phyloP scores from a whole-genome alignment of 768 basidiomycete genomes.

The Tulasnella sp. region DNA sequence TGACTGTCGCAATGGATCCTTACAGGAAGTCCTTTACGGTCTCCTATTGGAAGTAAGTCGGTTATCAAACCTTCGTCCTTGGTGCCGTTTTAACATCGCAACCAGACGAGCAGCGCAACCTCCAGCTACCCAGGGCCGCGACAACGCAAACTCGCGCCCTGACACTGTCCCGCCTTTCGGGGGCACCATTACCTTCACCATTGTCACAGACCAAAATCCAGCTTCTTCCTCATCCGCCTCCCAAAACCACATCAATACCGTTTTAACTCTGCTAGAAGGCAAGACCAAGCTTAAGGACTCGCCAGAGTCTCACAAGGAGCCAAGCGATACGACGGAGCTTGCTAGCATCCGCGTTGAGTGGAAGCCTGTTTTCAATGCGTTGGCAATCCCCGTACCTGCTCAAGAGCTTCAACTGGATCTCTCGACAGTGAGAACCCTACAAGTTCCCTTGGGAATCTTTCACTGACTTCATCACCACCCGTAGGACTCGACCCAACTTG shows the following conservation, averaged over 20 bases:
- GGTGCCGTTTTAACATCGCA: background rate
- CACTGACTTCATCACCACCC: background rate
- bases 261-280: conserved; percentile 18
- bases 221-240: background rate
- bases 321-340: conserved; percentile 56
- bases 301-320: conserved; percentile 29
- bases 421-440: background rate
- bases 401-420: conserved; percentile 37
- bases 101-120: conserved; percentile 32
- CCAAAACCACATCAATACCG: conserved; percentile 14
- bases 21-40: conserved; percentile 56
- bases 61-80: background rate
- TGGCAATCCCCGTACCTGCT: conserved; percentile 46
- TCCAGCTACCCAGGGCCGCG: conserved; percentile 12
- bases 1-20: conserved; percentile 57
- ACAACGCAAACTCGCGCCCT: conserved; percentile 16
- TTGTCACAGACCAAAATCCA: conserved; percentile 26
- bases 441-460: background rate
- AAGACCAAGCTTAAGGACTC: conserved; percentile 9
- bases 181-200: conserved; percentile 62
- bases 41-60: conserved; percentile 79
- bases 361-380: conserved; percentile 59
- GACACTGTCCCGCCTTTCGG: conserved; percentile 32
- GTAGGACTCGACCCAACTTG: conserved; percentile 56
- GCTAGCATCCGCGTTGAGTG: conserved; percentile 60